These are phyloP conservation scores for Ceratocystis albifundus DNA, from an alignment of 2,329 filamentous ascomycete genomes.

Conservation along the genomic window DNA sequence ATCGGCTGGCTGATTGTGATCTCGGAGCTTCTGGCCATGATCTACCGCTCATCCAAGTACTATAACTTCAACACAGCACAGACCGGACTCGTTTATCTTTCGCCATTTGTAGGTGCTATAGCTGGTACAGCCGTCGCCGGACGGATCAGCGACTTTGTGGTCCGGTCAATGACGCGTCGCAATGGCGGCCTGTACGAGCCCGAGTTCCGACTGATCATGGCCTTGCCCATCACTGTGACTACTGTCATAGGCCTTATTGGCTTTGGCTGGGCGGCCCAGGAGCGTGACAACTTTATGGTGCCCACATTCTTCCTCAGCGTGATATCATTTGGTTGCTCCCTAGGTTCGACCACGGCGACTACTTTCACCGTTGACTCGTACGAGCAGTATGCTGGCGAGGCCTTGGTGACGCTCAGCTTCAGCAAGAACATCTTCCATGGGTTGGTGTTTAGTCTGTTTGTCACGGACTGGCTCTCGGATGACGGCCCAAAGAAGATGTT, in stretches of 20 bases:
- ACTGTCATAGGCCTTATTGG: slow-evolving; percentile 84
- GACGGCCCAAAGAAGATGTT: slow-evolving; percentile 71
- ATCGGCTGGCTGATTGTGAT: slow-evolving; percentile 77
- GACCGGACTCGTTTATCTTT: slow-evolving; percentile 78
- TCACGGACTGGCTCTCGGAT: slow-evolving; percentile 66
- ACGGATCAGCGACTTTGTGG: slow-evolving; percentile 73
- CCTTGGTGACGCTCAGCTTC: slow-evolving; percentile 87
- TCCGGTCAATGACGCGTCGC: slow-evolving; percentile 65
- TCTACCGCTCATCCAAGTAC: slow-evolving; percentile 56
- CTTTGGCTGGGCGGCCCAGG: slow-evolving; percentile 82
- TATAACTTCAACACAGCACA: slow-evolving; percentile 77
- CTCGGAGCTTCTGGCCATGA: slow-evolving; percentile 71
- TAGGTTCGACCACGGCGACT: slow-evolving; percentile 83
- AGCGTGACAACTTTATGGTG: slow-evolving; percentile 71
- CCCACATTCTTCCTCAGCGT: slow-evolving; percentile 89
- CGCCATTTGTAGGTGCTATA: slow-evolving; percentile 77
- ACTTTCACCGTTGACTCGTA: slow-evolving; percentile 93
- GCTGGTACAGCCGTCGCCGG: slow-evolving; percentile 87
- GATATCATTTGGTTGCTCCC: slow-evolving; percentile 80
- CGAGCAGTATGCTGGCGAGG: slow-evolving; percentile 84
- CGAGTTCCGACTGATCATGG: slow-evolving; percentile 86
- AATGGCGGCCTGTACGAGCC: slow-evolving; percentile 95
- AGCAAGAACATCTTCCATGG: slow-evolving; percentile 90
- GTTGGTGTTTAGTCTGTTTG: slow-evolving; percentile 77
- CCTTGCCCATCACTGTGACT: slow-evolving; percentile 60